These are phyloP conservation scores for Aspergillus sclerotiicarbonarius DNA, from an alignment of 495 filamentous ascomycete genomes.

Conservation along the genomic window DNA sequence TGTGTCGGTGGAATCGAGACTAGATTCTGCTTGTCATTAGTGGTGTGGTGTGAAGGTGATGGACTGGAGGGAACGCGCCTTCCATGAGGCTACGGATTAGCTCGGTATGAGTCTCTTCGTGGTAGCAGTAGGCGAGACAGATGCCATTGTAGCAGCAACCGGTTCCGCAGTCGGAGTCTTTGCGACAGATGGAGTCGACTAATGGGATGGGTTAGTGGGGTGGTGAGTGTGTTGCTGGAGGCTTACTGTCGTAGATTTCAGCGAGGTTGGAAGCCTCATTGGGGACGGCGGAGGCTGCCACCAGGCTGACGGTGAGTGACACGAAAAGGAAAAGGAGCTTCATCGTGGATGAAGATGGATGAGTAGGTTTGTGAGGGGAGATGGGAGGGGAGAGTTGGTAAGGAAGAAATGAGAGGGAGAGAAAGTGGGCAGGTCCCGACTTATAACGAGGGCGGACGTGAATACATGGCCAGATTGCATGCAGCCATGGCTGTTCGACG, in stretches of 20 bases:
- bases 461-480: too few relatives aligned
- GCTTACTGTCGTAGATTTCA: background rate
- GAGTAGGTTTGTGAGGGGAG: too few relatives aligned
- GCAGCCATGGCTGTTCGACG: too few relatives aligned
- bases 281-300: background rate
- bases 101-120: background rate
- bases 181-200: conserved; percentile 2
- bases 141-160: conserved; percentile 9
- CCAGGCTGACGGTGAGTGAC: background rate
- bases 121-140: conserved; percentile 4
- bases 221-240: too few relatives aligned
- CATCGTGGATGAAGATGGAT: background rate
- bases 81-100: too few relatives aligned
- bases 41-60: too few relatives aligned
- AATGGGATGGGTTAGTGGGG: background rate
- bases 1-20: background rate
- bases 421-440: too few relatives aligned
- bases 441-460: too few relatives aligned
- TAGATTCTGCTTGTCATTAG: too few relatives aligned
- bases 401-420: too few relatives aligned
- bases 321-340: background rate
- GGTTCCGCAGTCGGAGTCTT: background rate
- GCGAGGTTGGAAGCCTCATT: background rate
- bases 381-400: too few relatives aligned
- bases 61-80: too few relatives aligned